These are phyloP conservation scores for Margaritispora aquatica DNA, from an alignment of 495 filamentous ascomycete genomes.

Conservation along the genomic window DNA sequence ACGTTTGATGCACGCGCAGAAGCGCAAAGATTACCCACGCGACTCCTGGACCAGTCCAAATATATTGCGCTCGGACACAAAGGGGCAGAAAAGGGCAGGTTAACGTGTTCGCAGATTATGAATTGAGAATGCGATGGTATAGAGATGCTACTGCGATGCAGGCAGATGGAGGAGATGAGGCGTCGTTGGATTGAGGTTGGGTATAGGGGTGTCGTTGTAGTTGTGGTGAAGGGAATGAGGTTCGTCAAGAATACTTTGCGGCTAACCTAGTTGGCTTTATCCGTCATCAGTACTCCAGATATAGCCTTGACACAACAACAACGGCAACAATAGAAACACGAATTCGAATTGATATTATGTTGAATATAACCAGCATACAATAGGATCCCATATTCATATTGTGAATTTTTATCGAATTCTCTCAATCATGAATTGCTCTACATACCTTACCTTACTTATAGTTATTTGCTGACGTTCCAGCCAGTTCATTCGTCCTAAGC, in stretches of 20 bases:
- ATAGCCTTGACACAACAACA: background rate
- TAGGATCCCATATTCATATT: background rate
- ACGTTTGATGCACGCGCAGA: constrained; percentile 8
- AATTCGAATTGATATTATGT: no score
- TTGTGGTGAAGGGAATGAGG: background rate
- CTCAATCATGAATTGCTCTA: background rate
- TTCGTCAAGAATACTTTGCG: background rate
- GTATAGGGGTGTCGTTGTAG: background rate
- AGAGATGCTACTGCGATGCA: background rate
- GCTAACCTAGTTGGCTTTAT: background rate
- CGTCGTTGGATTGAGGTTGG: background rate
- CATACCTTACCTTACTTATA: background rate
- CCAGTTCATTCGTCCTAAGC: background rate
- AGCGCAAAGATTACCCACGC: background rate
- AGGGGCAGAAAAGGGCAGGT: background rate
- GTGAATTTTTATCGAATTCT: background rate
- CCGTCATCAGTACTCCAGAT: background rate
- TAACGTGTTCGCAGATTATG: background rate
- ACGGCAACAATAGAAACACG: no score
- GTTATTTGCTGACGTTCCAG: background rate
- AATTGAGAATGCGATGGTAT: background rate
- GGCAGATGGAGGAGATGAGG: background rate
- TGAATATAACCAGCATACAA: no score
- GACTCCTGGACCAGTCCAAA: background rate
- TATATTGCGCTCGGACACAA: background rate